phyloP scores from a whole-genome alignment of 805 yeast species.

The Starmerella khaoyaiensis region DNA sequence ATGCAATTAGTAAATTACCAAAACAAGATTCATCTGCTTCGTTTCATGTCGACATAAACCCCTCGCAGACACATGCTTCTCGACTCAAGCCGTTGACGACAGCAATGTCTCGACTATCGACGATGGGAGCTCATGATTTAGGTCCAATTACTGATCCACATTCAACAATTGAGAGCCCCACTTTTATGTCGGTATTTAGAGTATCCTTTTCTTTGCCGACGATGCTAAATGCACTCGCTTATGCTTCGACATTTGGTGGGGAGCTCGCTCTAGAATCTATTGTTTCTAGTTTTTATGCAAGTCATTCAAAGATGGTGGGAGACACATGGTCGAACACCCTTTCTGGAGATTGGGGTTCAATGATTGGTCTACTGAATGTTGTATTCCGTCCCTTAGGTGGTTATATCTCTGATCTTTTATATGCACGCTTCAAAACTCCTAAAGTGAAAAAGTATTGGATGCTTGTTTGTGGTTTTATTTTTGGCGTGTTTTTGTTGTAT shows the following conservation, averaged over 20 bases:
- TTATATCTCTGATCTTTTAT: slow-evolving; percentile 24
- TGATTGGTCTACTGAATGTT: slow-evolving; percentile 17
- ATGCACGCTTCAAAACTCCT: slow-evolving; percentile 24
- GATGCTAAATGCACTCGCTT: slow-evolving; percentile 11
- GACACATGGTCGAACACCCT: slow-evolving; percentile 8
- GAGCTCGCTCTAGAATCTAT: slow-evolving; percentile 17
- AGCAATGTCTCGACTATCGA: slow-evolving; percentile 3
- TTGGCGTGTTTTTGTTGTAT: slow-evolving; percentile 30
- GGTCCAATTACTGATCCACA: slow-evolving; percentile 7
- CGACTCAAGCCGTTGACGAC: slow-evolving; percentile 1
- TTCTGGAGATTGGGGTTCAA: slow-evolving; percentile 18
- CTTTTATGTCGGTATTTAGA: slow-evolving; percentile 1
- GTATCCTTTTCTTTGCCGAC: slow-evolving; percentile 12
- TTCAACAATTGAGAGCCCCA: slow-evolving; percentile 11
- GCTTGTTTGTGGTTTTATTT: slow-evolving; percentile 24
- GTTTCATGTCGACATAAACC: neutral
- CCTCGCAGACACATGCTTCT: neutral
- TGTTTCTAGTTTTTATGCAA: slow-evolving; percentile 10
- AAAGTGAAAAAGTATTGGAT: slow-evolving; percentile 29
- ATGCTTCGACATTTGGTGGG: slow-evolving; percentile 17
- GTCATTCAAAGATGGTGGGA: slow-evolving; percentile 11
- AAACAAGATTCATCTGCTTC: neutral
- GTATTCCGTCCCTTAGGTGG: slow-evolving; percentile 17
- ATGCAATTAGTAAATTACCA: slow-evolving; percentile 3
- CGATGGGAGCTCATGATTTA: slow-evolving; percentile 2